phyloP scores from a whole-genome alignment of 2,329 filamentous ascomycete species.

The Fusarium sp. region DNA sequence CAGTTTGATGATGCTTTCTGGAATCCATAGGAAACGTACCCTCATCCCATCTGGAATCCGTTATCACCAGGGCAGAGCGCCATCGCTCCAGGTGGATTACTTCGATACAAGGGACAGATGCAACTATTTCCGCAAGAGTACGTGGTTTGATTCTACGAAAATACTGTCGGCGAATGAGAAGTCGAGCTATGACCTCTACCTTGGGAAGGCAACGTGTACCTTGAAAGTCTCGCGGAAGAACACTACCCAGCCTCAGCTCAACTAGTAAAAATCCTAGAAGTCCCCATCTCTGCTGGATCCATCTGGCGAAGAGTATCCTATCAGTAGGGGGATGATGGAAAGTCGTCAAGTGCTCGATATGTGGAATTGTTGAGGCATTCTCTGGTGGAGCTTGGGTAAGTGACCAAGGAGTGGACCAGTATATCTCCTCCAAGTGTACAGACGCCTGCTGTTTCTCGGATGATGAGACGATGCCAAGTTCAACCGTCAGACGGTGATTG shows the following conservation, averaged over 20 bases:
- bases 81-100: constrained; percentile 31
- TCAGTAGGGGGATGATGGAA: too few relatives aligned
- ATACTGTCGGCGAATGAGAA: constrained; percentile 29
- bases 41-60: neutral
- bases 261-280: too few relatives aligned
- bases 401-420: too few relatives aligned
- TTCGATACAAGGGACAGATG: constrained; percentile 16
- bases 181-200: constrained; percentile 11
- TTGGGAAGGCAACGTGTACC: neutral
- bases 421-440: too few relatives aligned
- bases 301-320: too few relatives aligned
- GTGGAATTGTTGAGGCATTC: too few relatives aligned
- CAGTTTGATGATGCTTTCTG: too few relatives aligned
- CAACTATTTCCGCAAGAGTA: neutral
- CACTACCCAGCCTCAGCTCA: too few relatives aligned
- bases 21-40: neutral
- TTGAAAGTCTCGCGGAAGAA: too few relatives aligned
- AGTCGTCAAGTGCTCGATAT: too few relatives aligned
- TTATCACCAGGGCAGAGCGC: neutral
- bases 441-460: neutral
- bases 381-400: too few relatives aligned
- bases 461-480: constrained; percentile 25
- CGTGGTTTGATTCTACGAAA: constrained; percentile 9
- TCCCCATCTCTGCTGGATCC: too few relatives aligned
- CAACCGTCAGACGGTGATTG: constrained; percentile 17